Evolutionary conservation across 176 grass and related monocot genomes (phyloP), one percentile per base, ranked within the genome.

Genomic region (Typha latifolia): DNA sequence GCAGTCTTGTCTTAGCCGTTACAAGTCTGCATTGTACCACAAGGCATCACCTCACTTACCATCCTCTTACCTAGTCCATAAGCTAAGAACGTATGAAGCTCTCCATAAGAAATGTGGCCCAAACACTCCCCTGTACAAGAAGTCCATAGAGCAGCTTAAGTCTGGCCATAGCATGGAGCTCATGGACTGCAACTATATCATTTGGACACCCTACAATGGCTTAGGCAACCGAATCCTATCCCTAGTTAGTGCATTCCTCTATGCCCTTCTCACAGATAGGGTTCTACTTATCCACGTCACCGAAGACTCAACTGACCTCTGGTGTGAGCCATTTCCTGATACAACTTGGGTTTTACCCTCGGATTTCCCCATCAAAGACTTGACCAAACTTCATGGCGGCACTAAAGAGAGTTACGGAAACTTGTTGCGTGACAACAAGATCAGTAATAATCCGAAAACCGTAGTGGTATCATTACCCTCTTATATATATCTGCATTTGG

Each of bases 311-410:
- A 13, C 12, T 13, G 85, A 72, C 51, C 85, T 95, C 9, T 95
- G 89, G 68, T 89, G 85, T 65, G 85, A 89, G 70, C 85, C 90
- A 16, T 95, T 95, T 82, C 85, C 82, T 0, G 67, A 16, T 27
- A 0, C 62, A 0, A 85, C 90, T 16, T 89, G 85, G 89, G 48
- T 66, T 19, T 55, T 93, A 0, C 85, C 85, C 16, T 12, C 62
- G 2, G 72, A 80, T 59, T 93, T 88, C 19, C 85, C 82, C 12
- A 24, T 90, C 14, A 37, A 64, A 11, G 16, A 85, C 27, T 18
- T 79, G 4, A 23, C 22, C 37, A 0, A 31, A 0, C 51, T 80
- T 26, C 37, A 71, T 13, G 63, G 26, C 12, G 9, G 63, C 12
- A 62, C 69, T 0, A 26, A 70, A 2, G 4, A 22, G 15, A 77